Evolutionary conservation across 306 rosid genomes (phyloP).

Genomic region (Cajanus cajan): DNA sequence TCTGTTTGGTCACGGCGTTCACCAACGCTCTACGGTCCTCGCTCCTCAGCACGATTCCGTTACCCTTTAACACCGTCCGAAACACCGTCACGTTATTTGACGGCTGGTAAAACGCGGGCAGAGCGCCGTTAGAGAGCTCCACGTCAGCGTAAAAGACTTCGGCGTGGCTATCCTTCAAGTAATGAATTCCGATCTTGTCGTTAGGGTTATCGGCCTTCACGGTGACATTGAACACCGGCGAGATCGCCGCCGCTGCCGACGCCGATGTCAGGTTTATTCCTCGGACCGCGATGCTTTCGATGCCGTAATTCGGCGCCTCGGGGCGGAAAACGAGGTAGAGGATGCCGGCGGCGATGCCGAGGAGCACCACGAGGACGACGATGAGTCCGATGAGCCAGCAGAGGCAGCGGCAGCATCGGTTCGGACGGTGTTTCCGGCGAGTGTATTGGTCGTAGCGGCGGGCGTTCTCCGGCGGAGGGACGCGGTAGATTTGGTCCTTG

Average conservation of each 20-base stretch:
- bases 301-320: slow-evolving; percentile 49
- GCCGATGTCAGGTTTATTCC: slow-evolving; percentile 50
- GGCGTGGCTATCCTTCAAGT: slow-evolving; percentile 51
- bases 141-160: slow-evolving; percentile 42
- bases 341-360: slow-evolving; percentile 42
- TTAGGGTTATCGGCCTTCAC: slow-evolving; percentile 62
- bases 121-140: slow-evolving; percentile 46
- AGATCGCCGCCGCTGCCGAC: slow-evolving; percentile 23
- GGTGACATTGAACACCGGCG: slow-evolving; percentile 54
- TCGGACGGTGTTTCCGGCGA: slow-evolving; percentile 31
- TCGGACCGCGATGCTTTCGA: slow-evolving; percentile 39
- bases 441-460: slow-evolving; percentile 44
- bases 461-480: slow-evolving; percentile 78
- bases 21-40: slow-evolving; percentile 26
- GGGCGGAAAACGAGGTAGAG: slow-evolving; percentile 70
- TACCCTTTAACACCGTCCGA: slow-evolving; percentile 46
- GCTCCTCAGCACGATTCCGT: slow-evolving; percentile 35
- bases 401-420: slow-evolving; percentile 41
- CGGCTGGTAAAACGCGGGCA: slow-evolving; percentile 73
- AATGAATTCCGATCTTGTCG: slow-evolving; percentile 64
- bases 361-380: slow-evolving; percentile 34
- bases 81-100: slow-evolving; percentile 58
- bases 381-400: slow-evolving; percentile 47
- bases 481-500: slow-evolving; percentile 73
- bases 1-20: slow-evolving; percentile 37